Conservation (phyloP, 345 rosid genomes). For the Leavenworthia alabamica region DNA sequence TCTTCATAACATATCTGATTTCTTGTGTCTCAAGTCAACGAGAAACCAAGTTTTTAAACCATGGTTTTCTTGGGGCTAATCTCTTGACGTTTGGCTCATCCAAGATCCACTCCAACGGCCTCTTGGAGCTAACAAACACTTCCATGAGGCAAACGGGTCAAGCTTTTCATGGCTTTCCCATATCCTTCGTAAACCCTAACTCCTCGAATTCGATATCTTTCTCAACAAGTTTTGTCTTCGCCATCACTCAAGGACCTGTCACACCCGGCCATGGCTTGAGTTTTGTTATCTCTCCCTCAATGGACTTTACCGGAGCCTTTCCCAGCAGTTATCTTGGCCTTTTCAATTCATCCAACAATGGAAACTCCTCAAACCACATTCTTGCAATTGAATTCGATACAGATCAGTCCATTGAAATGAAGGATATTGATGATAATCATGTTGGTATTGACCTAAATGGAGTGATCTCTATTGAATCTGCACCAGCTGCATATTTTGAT, state of each 20-base stretch:
- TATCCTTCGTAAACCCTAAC: slow-evolving; percentile 24
- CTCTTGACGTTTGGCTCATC: slow-evolving; percentile 35
- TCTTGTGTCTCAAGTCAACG: slow-evolving; percentile 23
- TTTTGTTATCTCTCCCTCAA: slow-evolving; percentile 31
- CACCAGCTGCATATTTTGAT: slow-evolving; percentile 35
- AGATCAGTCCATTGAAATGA: slow-evolving; percentile 30
- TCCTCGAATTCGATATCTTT: slow-evolving; percentile 16
- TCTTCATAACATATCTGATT: slow-evolving; percentile 6
- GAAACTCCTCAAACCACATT: slow-evolving; percentile 38
- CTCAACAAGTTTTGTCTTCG: slow-evolving; percentile 37
- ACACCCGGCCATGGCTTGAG: slow-evolving; percentile 38
- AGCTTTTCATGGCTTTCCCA: slow-evolving; percentile 41
- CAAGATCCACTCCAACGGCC: slow-evolving; percentile 35
- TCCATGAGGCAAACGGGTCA: slow-evolving; percentile 31
- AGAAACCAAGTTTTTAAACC: slow-evolving; percentile 31
- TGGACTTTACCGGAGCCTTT: slow-evolving; percentile 10
- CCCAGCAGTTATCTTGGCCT: slow-evolving; percentile 36
- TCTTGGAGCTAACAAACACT: slow-evolving; percentile 49
- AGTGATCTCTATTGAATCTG: slow-evolving; percentile 32
- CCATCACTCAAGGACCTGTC: slow-evolving; percentile 22
- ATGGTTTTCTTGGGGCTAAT: slow-evolving; percentile 36
- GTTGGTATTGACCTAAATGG: slow-evolving; percentile 49
- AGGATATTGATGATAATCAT: slow-evolving; percentile 42
- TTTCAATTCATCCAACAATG: slow-evolving; percentile 35
- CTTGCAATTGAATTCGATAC: slow-evolving; percentile 58